Base-by-base conservation (phyloP, 805 yeast species). In the Wickerhamiella domercqiae region DNA sequence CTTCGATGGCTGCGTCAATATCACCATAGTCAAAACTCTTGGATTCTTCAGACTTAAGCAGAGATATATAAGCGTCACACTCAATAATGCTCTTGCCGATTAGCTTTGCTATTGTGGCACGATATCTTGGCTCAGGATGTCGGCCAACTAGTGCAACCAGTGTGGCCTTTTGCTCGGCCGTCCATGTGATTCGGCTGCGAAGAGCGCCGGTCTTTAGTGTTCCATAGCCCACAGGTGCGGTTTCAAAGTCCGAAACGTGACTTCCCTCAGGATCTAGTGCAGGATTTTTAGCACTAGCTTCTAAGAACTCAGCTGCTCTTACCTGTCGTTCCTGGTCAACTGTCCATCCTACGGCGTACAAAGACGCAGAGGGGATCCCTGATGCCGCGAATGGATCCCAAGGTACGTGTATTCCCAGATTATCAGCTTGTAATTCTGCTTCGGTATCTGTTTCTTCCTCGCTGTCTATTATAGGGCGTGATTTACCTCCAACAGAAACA, bases 1-100 rank as follows among this genome's bases (percentile, higher is more conserved):
- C 38, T 24, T 47, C 49, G 3, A 29, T 42, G 2, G 49, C 49
- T 7, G 42, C 42, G 14, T 47, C 48, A 11, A 46, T 39, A 7
- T 46, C 49, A 0, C 29, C 42, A 4, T n/a, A 9, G 21, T 34
- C 25, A 7, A 38, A 16, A 2, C 28, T 24, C 7, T 26, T 6
- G 19, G 22, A 18, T 1, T 43, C 22, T 3, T 29, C 38, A 4
- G 11, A 9, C 7, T 25, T 7, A 13, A 47, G 29, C 5, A 26
- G 1, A 2, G 21, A 28, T 2, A 47, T 30, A 31, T 46, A 47
- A 1, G 30, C 15, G 31, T 34, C 36, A 26, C 51, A 47, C 21
- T 47, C 48, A 2, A 31, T 7, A 2, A 39, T 33, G 11, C 45
- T 34, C 30, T 43, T 47, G 11, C 41, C 42, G 7, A 47, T 16